Evolutionary conservation across 192 early-diverging fungal species (phyloP).

Genomic region (Linnemannia exigua): DNA sequence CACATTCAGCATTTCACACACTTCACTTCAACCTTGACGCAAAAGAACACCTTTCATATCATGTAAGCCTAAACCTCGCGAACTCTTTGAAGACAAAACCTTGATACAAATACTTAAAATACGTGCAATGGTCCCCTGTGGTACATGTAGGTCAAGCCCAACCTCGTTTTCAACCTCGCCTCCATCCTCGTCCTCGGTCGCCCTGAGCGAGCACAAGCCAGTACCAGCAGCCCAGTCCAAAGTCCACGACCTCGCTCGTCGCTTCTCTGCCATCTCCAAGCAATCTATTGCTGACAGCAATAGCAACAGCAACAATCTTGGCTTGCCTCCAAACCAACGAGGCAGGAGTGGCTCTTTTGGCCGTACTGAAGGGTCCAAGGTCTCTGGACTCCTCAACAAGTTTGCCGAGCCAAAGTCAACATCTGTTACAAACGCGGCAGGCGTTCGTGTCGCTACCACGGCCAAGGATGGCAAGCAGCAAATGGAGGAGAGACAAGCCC

Average conservation of each 20-base stretch:
- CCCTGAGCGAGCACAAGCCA: conserved; percentile 32
- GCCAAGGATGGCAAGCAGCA: too few relatives aligned
- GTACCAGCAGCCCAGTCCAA: conserved; percentile 23
- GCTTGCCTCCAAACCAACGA: background rate
- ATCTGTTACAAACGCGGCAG: too few relatives aligned
- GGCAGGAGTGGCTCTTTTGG: conserved; percentile 16
- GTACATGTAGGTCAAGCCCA: conserved; percentile 6
- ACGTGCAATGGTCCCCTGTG: too few relatives aligned
- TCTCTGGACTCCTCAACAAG: conserved; percentile 13
- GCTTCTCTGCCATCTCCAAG: conserved; percentile 36
- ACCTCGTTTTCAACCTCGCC: conserved; percentile 15
- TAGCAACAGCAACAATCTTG: too few relatives aligned
- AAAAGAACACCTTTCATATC: background rate
- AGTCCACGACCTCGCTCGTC: conserved; percentile 30
- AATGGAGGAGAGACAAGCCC: background rate
- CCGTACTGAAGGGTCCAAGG: conserved; percentile 24
- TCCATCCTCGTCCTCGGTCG: conserved; percentile 12
- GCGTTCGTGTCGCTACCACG: too few relatives aligned
- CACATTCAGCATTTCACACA: background rate
- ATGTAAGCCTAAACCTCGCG: too few relatives aligned
- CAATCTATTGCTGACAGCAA: background rate
- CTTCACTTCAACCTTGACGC: background rate
- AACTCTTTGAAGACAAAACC: too few relatives aligned
- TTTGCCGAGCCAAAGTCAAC: background rate
- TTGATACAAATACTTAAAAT: too few relatives aligned